Conservation (phyloP, 371 early-diverging fungal genomes). For the Lichtheimia ornata region DNA sequence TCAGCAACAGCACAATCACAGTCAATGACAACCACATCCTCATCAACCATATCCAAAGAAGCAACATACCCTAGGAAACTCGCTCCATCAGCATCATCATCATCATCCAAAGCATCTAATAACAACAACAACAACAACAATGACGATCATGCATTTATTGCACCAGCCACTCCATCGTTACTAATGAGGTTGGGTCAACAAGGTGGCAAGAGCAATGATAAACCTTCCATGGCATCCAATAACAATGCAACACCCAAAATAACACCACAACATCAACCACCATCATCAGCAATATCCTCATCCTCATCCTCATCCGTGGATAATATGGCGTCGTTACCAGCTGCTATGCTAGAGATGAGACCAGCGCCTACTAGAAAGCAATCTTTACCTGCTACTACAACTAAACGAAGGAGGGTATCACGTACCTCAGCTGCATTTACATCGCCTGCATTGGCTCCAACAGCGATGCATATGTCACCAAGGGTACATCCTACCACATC, state of each 20-base stretch:
- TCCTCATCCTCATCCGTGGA: slow-evolving; percentile 26
- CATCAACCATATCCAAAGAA: slow-evolving; percentile 4
- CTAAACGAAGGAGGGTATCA: slow-evolving; percentile 27
- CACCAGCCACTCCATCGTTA: slow-evolving; percentile 66
- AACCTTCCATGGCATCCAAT: no score
- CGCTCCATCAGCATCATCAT: slow-evolving; percentile 2
- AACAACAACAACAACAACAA: background rate
- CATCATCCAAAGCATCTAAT: slow-evolving; percentile 8
- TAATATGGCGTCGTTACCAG: slow-evolving; percentile 38
- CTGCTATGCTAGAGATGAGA: slow-evolving; percentile 32
- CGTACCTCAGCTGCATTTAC: slow-evolving; percentile 19
- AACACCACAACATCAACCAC: background rate
- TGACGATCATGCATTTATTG: slow-evolving; percentile 19
- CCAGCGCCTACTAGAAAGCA: slow-evolving; percentile 3
- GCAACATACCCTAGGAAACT: slow-evolving; percentile 7
- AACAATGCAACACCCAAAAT: background rate
- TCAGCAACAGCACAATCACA: background rate
- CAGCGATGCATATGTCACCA: slow-evolving; percentile 17
- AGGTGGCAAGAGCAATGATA: slow-evolving; percentile 8
- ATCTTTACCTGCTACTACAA: background rate
- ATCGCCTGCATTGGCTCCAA: slow-evolving; percentile 25
- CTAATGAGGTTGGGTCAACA: slow-evolving; percentile 60
- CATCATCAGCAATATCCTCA: background rate
- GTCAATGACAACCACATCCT: background rate
- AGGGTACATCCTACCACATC: background rate